These are phyloP conservation scores for Trichocomaceae sp. DNA, from an alignment of 2,329 filamentous ascomycete genomes.

Conservation along the genomic window DNA sequence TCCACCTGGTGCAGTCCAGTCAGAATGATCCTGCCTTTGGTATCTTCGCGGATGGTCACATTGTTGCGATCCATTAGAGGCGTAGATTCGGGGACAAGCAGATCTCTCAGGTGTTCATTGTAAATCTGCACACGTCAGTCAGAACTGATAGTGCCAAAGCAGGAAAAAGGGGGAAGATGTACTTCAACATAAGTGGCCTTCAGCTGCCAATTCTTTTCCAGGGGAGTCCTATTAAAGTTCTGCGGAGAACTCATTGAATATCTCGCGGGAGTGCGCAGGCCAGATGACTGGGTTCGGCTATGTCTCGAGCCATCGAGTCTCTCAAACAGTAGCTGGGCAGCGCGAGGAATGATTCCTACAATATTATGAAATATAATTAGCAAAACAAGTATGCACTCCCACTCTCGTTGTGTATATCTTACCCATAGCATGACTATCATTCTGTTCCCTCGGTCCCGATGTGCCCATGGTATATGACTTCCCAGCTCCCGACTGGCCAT, in stretches of 20 bases:
- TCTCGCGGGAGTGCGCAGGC: conserved; percentile 70
- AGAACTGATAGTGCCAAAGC: neutral
- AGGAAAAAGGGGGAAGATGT: conserved; percentile 15
- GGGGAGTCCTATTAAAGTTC: conserved; percentile 35
- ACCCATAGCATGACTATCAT: conserved; percentile 69
- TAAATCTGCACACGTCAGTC: conserved; percentile 61
- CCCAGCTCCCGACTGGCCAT: conserved; percentile 93
- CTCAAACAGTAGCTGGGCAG: conserved; percentile 79
- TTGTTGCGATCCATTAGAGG: conserved; percentile 62
- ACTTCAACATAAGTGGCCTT: conserved; percentile 84
- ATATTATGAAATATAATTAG: neutral
- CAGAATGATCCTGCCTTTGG: conserved; percentile 87
- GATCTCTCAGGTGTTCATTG: conserved; percentile 89
- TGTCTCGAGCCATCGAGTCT: conserved; percentile 61
- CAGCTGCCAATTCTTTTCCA: conserved; percentile 78
- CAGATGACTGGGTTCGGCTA: conserved; percentile 63
- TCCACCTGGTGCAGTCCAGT: conserved; percentile 83
- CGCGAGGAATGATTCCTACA: conserved; percentile 87
- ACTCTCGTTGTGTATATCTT: conserved; percentile 33
- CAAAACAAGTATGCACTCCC: too few relatives aligned
- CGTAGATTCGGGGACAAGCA: conserved; percentile 70
- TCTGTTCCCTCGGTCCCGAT: conserved; percentile 73
- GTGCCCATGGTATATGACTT: conserved; percentile 99
- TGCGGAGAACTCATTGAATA: conserved; percentile 60
- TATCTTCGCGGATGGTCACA: conserved; percentile 91